Conservation (phyloP, 345 rosid species). For the Dipteronia dyeriana region DNA sequence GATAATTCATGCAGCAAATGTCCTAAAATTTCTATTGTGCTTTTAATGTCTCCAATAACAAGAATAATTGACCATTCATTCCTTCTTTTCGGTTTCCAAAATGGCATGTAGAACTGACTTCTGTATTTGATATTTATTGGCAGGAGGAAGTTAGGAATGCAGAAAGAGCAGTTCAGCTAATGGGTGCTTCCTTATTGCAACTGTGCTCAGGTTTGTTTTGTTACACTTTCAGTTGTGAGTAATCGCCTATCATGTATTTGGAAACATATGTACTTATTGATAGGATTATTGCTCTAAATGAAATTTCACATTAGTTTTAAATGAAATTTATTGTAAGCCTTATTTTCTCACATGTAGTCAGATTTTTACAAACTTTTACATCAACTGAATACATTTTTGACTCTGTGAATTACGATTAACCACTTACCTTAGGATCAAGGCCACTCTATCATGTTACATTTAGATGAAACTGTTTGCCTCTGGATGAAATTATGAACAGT, state of each 20-base stretch:
- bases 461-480: background rate
- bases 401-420: background rate
- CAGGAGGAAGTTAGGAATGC: slow-evolving; percentile 74
- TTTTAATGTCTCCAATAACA: slow-evolving; percentile 4
- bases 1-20: background rate
- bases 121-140: slow-evolving; percentile 19
- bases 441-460: background rate
- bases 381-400: background rate
- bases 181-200: slow-evolving; percentile 76
- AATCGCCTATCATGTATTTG: background rate
- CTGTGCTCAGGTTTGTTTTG: slow-evolving; percentile 49
- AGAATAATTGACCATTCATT: background rate
- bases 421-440: slow-evolving; percentile 1
- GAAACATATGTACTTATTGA: no score
- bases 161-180: slow-evolving; percentile 63
- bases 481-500: background rate
- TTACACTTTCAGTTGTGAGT: slow-evolving; percentile 5
- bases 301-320: background rate
- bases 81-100: background rate
- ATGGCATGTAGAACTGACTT: slow-evolving; percentile 3
- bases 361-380: background rate
- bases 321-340: background rate
- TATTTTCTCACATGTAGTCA: background rate
- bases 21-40: background rate
- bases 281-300: background rate